phyloP scores from a whole-genome alignment of 1,284 basidiomycete genomes.

The Hemileia vastatrix region DNA sequence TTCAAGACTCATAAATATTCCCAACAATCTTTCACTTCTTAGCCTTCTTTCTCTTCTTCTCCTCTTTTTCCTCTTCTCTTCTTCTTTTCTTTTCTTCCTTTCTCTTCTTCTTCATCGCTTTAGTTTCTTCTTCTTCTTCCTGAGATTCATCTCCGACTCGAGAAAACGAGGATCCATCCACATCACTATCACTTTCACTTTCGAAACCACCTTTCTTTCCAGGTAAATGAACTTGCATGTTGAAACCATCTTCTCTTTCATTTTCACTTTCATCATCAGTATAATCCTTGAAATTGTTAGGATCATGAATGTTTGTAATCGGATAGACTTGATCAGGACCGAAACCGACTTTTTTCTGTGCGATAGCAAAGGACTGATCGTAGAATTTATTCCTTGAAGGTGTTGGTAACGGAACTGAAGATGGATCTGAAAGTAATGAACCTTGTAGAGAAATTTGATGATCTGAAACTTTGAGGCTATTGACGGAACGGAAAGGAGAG shows the following conservation, averaged over 20 bases:
- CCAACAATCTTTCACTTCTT: too few relatives aligned
- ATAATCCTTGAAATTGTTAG: neutral
- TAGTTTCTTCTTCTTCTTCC: neutral
- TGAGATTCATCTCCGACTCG: too few relatives aligned
- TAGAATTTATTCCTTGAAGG: neutral
- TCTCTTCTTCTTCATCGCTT: neutral
- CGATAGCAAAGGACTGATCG: neutral
- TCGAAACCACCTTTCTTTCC: neutral
- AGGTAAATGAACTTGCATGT: neutral
- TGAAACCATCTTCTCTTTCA: neutral
- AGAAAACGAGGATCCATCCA: neutral
- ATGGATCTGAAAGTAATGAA: neutral
- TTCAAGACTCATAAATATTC: too few relatives aligned
- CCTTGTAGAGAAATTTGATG: neutral
- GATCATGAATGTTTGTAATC: neutral
- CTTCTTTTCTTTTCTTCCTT: neutral
- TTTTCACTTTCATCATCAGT: too few relatives aligned
- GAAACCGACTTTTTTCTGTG: neutral
- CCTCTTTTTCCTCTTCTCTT: neutral
- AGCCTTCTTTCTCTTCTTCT: constrained; percentile 1
- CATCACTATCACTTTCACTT: neutral
- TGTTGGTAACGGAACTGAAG: neutral
- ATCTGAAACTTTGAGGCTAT: neutral
- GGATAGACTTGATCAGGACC: neutral
- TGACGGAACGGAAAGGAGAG: too few relatives aligned